Evolutionary conservation across 805 yeast species (phyloP), one percentile per base, ranked within the genome.

Genomic region (Sugiyamaella floridensis): DNA sequence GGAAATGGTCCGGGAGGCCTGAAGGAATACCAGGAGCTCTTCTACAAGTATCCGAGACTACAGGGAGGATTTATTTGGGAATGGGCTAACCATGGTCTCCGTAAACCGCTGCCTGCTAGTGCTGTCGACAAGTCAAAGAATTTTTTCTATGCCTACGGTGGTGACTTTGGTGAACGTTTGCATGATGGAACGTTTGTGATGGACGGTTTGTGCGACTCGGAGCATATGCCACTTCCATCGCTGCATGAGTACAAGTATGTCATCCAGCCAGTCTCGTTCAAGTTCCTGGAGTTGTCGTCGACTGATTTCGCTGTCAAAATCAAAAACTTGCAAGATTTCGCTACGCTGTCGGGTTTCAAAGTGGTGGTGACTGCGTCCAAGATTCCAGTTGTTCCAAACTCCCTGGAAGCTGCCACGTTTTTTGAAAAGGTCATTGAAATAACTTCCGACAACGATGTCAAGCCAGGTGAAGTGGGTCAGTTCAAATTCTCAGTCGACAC

Each of bases 21-120:
- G 40, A 56, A 59, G 47, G 71, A 69, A 45, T 70, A 70, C 48
- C 64, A 63, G 56, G 70, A 69, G 11, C 47, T 63, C 34, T 68
- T 70, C 55, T 59, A 67, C 29, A 61, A 66, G 48, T 52, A 65
- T 48, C 60, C 59, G 1, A 50, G 62, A 15, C 47, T 69, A 8
- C 71, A 67, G 52, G 74, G 74, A 18, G 74, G 74, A 9, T 70
- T 68, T 55, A 59, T 70, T 8, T 70, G 74, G 74, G 74, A 70
- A 55, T 70, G 74, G 74, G 68, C 68, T 11, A 69, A 69, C 53
- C 74, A 70, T 55, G 74, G 74, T 4, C 45, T 70, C 10, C 28
- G n/a, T 19, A 56, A 45, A 19, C 41, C 43, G 34, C 51, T 53
- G 18, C 49, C 52, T 15, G 56, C 20, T 11, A 10, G 16, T 10